Conservation (phyloP, 2,329 filamentous ascomycete genomes). For the Emergomyces pasteurianus region DNA sequence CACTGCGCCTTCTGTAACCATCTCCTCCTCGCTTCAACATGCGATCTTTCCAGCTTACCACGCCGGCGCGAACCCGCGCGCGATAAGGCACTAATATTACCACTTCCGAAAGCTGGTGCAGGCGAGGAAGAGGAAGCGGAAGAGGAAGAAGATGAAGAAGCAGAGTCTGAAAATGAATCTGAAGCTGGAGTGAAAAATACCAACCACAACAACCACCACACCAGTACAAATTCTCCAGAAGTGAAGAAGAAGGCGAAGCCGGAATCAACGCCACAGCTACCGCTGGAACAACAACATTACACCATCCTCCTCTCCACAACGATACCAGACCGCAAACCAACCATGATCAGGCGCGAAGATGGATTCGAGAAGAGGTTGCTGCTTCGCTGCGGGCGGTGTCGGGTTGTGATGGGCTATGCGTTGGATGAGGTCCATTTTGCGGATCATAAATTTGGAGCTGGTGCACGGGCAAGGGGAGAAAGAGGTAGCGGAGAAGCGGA, state of each 20-base stretch:
- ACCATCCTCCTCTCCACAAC: slow-evolving; percentile 43
- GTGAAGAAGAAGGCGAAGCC: not conserved
- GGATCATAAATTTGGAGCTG: slow-evolving; percentile 6
- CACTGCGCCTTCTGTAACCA: slow-evolving; percentile 54
- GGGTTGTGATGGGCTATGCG: slow-evolving; percentile 50
- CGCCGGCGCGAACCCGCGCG: slow-evolving; percentile 37
- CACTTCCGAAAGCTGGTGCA: slow-evolving; percentile 26
- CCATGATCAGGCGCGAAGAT: slow-evolving; percentile 44
- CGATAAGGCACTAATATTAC: slow-evolving; percentile 48
- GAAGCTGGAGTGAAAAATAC: not conserved
- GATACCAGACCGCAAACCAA: slow-evolving; percentile 35
- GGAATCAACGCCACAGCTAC: not conserved
- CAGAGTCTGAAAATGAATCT: slow-evolving; percentile 7
- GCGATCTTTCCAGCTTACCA: slow-evolving; percentile 37
- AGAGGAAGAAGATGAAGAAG: slow-evolving; percentile 5
- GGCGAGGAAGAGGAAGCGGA: slow-evolving; percentile 6
- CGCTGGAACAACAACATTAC: slow-evolving; percentile 19
- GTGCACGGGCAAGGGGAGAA: slow-evolving; percentile 5
- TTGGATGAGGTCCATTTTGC: slow-evolving; percentile 42
- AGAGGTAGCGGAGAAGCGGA: slow-evolving; percentile 10
- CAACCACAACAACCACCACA: slow-evolving; percentile 10
- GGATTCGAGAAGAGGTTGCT: slow-evolving; percentile 56
- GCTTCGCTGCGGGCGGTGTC: slow-evolving; percentile 49
- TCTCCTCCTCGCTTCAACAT: slow-evolving; percentile 49
- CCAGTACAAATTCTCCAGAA: not conserved